Conservation (phyloP, 176 grass and related monocot species). For the Melocanna baccifera region DNA sequence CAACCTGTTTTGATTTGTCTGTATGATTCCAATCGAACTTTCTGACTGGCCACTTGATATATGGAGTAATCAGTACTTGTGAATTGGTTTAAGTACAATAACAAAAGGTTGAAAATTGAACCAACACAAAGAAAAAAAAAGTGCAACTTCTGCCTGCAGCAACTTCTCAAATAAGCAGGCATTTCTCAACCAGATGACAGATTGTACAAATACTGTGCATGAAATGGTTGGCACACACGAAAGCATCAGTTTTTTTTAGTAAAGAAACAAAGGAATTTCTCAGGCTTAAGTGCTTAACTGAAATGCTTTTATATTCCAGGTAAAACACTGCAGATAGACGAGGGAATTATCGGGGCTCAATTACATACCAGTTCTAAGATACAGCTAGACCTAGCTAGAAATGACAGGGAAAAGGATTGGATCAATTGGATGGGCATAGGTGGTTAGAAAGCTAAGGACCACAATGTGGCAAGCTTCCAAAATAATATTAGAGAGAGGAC, state of each 20-base stretch:
- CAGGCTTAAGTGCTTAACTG: background rate
- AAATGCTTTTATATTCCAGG: background rate
- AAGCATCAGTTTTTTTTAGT: background rate
- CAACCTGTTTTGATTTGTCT: constrained; percentile 2
- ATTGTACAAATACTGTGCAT: background rate
- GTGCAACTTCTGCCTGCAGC: background rate
- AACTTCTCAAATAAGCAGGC: background rate
- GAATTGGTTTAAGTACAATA: background rate
- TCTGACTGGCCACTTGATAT: background rate
- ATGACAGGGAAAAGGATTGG: background rate
- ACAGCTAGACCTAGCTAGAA: background rate
- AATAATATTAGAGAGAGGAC: background rate
- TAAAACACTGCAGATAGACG: background rate
- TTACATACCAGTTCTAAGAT: background rate
- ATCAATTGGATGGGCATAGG: background rate
- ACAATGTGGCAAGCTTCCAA: background rate
- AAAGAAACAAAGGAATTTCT: background rate
- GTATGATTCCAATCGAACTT: constrained; percentile 13
- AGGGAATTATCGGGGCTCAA: background rate
- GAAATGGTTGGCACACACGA: background rate
- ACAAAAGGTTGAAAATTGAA: background rate
- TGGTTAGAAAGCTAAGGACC: constrained; percentile 1
- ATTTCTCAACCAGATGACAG: background rate
- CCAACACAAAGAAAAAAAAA: background rate
- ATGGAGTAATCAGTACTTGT: background rate